Percentiles rank a stretch among this genome's conserved stretches.
Conservation (phyloP, 441 rosid genomes). For the Croton laevigatus region DNA sequence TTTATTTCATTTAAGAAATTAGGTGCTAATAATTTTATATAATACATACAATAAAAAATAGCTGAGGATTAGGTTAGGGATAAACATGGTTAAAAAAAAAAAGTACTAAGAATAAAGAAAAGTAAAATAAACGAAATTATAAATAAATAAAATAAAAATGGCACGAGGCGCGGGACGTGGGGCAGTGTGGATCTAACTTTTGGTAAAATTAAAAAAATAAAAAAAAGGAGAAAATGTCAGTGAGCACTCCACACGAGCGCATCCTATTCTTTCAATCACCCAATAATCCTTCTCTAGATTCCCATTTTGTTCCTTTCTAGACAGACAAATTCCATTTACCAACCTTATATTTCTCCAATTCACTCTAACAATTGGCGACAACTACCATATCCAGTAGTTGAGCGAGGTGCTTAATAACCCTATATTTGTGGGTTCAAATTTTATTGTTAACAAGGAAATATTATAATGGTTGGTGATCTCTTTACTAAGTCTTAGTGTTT, state of each 20-base stretch:
- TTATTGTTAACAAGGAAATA: no score
- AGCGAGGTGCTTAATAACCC: no score
- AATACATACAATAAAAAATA: no score
- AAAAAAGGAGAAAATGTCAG: background rate
- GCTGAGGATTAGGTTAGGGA: no score
- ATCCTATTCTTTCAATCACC: constrained; percentile 8
- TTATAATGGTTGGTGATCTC: no score
- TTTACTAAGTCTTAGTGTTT: no score
- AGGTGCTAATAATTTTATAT: no score
- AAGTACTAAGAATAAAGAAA: background rate
- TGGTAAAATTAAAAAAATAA: background rate
- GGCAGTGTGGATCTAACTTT: constrained; percentile 9
- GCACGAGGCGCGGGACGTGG: constrained; percentile 34
- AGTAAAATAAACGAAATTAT: background rate
- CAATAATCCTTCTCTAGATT: constrained; percentile 15
- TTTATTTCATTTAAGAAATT: no score
- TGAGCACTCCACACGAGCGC: constrained; percentile 11
- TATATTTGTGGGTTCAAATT: no score
- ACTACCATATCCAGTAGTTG: no score
- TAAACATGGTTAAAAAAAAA: no score
- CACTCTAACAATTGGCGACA: no score
- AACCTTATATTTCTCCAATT: background rate
- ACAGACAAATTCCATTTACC: background rate
- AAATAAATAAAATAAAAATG: background rate
- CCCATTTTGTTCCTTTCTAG: constrained; percentile 4